Evolutionary conservation across 2,329 filamentous ascomycete genomes (phyloP), one percentile per base, ranked within the genome.

Genomic region (Xylaria sp.): DNA sequence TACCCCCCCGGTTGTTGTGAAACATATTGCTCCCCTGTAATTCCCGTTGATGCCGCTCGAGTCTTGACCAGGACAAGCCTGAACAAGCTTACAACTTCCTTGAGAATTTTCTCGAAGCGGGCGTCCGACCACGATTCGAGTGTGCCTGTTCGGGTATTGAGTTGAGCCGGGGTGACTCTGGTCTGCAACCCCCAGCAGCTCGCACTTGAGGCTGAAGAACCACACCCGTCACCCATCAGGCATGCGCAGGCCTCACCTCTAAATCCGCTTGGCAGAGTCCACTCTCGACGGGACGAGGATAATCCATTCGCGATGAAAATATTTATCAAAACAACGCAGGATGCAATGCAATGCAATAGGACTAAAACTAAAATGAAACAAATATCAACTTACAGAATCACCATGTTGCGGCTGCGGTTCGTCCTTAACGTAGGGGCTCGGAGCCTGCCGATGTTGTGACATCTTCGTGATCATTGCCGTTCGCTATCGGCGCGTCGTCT

Each of bases 1-100:
- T 12, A 37, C 19, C 43, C 58, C 74, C 78, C 79, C 73, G 75
- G 77, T 75, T 76, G 72, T 71, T 77, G 79, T 84, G 83, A 84
- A 84, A 84, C 83, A 80, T 74, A 73, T 77, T 70, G 60, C 68
- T 75, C 78, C 80, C 82, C 78, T 83, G 80, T 70, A 79, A 80
- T 79, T 79, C 76, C 79, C 73, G 73, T 68, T 49, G 64, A 61
- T 21, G 58, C 68, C 67, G 64, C 63, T 68, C 73, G 72, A 77
- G 76, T 78, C 77, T 76, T 76, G 74, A 74, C 77, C 74, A 70
- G 74, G 79, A 69, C 76, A 79, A 75, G 77, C 76, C 74, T 70
- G 74, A 78, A 69, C 76, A 79, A 75, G 77, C 76, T 79, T 81
- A 79, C 78, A 77, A 79, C 77, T 63, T 74, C 75, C 72, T 72